Conservation (phyloP, 352 stramenopile genomes). For the Globisporangium megalacanthum region DNA sequence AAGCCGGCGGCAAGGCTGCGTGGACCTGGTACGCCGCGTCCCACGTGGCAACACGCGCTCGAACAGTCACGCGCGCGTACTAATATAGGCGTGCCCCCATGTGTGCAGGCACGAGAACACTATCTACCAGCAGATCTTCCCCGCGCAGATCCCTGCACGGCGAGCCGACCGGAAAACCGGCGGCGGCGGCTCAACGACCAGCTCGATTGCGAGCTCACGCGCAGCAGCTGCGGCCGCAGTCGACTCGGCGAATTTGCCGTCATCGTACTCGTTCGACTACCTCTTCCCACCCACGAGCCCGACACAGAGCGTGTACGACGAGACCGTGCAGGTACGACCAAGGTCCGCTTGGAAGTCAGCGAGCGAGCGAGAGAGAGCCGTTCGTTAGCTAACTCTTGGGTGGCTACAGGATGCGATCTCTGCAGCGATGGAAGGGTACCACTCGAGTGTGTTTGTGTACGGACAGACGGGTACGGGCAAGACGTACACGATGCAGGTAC, state of each 20-base stretch:
- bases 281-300: slow-evolving; percentile 66
- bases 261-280: slow-evolving; percentile 84
- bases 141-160: slow-evolving; percentile 43
- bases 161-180: slow-evolving; percentile 19
- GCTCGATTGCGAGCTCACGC: slow-evolving; percentile 26
- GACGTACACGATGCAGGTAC: slow-evolving; percentile 78
- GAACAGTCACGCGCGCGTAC: not conserved
- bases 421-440: slow-evolving; percentile 69
- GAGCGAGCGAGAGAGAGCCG: not conserved
- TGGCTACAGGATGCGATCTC: slow-evolving; percentile 47
- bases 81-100: not conserved
- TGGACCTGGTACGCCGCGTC: slow-evolving; percentile 58
- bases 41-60: not conserved
- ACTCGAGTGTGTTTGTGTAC: slow-evolving; percentile 89
- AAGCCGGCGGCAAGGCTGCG: slow-evolving; percentile 65
- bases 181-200: slow-evolving; percentile 27
- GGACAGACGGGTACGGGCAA: slow-evolving; percentile 88
- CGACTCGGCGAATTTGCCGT: slow-evolving; percentile 37
- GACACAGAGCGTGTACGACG: slow-evolving; percentile 82
- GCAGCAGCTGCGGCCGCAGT: not conserved
- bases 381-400: not conserved
- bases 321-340: slow-evolving; percentile 55
- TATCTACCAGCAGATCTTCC: slow-evolving; percentile 88
- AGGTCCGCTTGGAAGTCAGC: not conserved
- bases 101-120: slow-evolving; percentile 85